Evolutionary conservation across 169 alveolate species (phyloP), one percentile per base, ranked within the genome.

Genomic region (Plasmodium knowlesi): DNA sequence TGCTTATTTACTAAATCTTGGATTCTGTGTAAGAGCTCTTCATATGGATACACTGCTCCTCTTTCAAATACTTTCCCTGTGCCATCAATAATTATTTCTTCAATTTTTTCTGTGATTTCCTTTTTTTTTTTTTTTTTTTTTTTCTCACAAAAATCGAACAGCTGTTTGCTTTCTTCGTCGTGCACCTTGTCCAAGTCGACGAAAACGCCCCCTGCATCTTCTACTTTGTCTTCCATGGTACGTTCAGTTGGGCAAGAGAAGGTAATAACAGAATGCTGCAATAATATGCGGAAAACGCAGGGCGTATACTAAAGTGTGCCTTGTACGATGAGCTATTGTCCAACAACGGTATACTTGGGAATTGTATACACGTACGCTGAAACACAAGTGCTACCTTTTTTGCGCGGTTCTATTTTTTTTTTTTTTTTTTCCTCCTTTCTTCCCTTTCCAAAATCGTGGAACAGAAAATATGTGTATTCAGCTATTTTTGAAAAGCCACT

Each of bases 41-140:
- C 98, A 92, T 97, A 97, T 78, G 98, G 97, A 88, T 97, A 96
- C 43, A 95, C 96, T 46, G 95, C 97, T n/a, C 98, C 99, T 50
- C 96, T 94, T 50, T 95, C 97, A 89, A 97, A 97, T 46, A 95
- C 96, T 79, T 96, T 92, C 34, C 98, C 98, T 54, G 97, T 92
- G 53, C 98, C 97, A 84, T 96, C 97, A 34, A 95, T 88, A 37
- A 95, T 57, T 83, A 94, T 95, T 90, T 88, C 92, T 83, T 94
- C 95, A 43, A 86, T 50, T 78, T 82, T 85, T 73, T 95, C 98
- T 96, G 92, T 95, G 89, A 84, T 95, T 54, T 82, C 93, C 41
- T 96, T 97, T 78, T 93, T 92, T 32, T 96, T 95, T 93, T 96
- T 97, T 98, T 98, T 98, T 92, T 97, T 97, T 95, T 96, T 97